Evolutionary conservation across 2,329 filamentous ascomycete species (phyloP).

Genomic region (Exophiala sp.): DNA sequence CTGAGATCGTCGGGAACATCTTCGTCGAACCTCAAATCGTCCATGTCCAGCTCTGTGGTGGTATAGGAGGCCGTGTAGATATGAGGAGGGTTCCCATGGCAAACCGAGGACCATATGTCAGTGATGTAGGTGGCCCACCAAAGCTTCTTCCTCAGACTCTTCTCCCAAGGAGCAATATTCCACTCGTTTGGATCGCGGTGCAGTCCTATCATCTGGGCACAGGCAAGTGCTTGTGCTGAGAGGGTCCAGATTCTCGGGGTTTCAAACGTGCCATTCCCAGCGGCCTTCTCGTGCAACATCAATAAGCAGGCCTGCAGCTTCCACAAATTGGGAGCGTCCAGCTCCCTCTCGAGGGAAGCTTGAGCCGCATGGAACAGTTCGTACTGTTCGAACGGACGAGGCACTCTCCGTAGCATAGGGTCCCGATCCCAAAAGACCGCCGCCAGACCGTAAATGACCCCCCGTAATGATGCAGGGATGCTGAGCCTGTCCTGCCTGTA

Average conservation of each 20-base stretch:
- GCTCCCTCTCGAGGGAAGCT: conserved; percentile 41
- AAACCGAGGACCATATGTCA: conserved; percentile 45
- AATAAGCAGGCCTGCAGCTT: conserved; percentile 46
- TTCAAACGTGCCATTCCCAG: conserved; percentile 44
- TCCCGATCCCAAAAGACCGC: conserved; percentile 42
- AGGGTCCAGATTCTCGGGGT: conserved; percentile 44
- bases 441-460: conserved; percentile 43
- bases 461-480: conserved; percentile 43
- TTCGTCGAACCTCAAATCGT: conserved; percentile 43
- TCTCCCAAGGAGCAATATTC: conserved; percentile 41
- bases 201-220: conserved; percentile 44
- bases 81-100: conserved; percentile 46
- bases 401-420: conserved; percentile 29
- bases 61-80: conserved; percentile 40
- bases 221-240: conserved; percentile 41
- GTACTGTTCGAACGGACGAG: conserved; percentile 38
- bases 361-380: conserved; percentile 42
- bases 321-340: conserved; percentile 45
- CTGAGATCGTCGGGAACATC: conserved; percentile 36
- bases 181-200: conserved; percentile 42
- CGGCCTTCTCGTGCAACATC: conserved; percentile 43
- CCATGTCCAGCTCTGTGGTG: conserved; percentile 38
- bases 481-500: conserved; percentile 37
- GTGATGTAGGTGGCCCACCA: conserved; percentile 44
- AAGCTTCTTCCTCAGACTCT: conserved; percentile 38